phyloP scores from a whole-genome alignment of 1,139 yeast genomes.

The Candida frijolesensis region DNA sequence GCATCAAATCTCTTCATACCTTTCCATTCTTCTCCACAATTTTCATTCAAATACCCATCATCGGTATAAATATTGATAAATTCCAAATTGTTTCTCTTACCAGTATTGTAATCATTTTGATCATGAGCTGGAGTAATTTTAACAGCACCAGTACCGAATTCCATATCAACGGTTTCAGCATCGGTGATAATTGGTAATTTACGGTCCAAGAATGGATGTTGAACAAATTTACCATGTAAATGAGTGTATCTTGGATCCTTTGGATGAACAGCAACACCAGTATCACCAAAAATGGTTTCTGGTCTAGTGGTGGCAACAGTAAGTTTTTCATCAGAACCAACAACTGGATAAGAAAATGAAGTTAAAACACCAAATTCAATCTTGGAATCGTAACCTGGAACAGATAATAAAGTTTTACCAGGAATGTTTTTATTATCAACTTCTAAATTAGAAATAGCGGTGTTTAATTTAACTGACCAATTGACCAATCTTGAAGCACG shows the following conservation, averaged over 20 bases:
- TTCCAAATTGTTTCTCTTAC: slow-evolving; percentile 90
- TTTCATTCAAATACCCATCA: slow-evolving; percentile 86
- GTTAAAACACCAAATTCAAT: slow-evolving; percentile 96
- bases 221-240: slow-evolving; percentile 88
- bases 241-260: slow-evolving; percentile 90
- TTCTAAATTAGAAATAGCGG: slow-evolving; percentile 94
- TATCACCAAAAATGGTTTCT: slow-evolving; percentile 96
- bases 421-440: slow-evolving; percentile 89
- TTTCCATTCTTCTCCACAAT: slow-evolving; percentile 85
- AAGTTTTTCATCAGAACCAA: slow-evolving; percentile 80
- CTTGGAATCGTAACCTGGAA: slow-evolving; percentile 88
- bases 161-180: slow-evolving; percentile 96
- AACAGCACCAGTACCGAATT: slow-evolving; percentile 99
- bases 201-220: slow-evolving; percentile 89
- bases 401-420: slow-evolving; percentile 77
- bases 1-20: slow-evolving; percentile 97
- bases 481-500: slow-evolving; percentile 92
- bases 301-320: slow-evolving; percentile 99
- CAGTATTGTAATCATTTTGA: slow-evolving; percentile 93
- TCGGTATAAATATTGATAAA: slow-evolving; percentile 89
- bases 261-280: slow-evolving; percentile 97
- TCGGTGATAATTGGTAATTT: slow-evolving; percentile 87
- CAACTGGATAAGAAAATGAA: slow-evolving; percentile 88
- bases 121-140: slow-evolving; percentile 99
- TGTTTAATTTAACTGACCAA: slow-evolving; percentile 94